Evolutionary conservation across 148 eudicot species (phyloP).

Genomic region (Selenicereus undatus): DNA sequence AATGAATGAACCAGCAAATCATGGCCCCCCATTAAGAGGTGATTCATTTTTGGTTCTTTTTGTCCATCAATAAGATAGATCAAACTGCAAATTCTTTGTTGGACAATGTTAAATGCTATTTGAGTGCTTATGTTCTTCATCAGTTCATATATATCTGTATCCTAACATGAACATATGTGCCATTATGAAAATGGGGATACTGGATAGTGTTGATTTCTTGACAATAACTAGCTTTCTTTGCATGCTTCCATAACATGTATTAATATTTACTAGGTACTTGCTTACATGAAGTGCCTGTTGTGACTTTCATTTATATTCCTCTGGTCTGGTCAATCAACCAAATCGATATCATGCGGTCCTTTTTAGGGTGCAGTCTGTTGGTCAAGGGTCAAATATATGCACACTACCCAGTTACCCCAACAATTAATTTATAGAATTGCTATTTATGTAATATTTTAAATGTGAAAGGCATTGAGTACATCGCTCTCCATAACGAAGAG

Average conservation of each 20-base stretch:
- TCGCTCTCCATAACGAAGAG: too few species aligned
- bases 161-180: neutral
- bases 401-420: too few species aligned
- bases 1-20: constrained; percentile 46
- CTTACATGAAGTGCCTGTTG: neutral
- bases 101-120: neutral
- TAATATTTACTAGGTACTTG: neutral
- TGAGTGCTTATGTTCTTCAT: neutral
- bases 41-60: neutral
- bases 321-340: neutral
- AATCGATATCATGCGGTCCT: neutral
- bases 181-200: neutral
- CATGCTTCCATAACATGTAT: neutral
- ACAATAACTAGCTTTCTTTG: neutral
- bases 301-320: neutral
- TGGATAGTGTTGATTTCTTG: neutral
- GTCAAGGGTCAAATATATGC: neutral
- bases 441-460: too few species aligned
- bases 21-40: constrained; percentile 63
- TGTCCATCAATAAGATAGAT: neutral
- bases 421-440: too few species aligned
- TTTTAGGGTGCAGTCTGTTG: too few species aligned
- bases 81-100: neutral
- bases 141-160: neutral
- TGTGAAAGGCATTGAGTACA: too few species aligned